These are phyloP conservation scores for Leccinum fallax DNA, from an alignment of 1,284 basidiomycete genomes.

Conservation along the genomic window DNA sequence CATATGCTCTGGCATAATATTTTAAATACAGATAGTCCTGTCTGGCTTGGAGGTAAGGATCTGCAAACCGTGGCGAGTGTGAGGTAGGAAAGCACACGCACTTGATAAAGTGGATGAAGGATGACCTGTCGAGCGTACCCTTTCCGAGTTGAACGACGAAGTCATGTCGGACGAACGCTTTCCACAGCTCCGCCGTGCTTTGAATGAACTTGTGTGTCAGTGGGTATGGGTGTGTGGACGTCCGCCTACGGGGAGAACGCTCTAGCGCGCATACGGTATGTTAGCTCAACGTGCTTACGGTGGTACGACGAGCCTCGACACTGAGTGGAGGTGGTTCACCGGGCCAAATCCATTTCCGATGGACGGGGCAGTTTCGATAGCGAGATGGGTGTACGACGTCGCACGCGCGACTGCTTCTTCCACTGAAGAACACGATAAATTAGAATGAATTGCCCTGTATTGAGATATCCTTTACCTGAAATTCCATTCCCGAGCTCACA, in stretches of 20 bases:
- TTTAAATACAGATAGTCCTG: slow-evolving; percentile 79
- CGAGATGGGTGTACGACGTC: slow-evolving; percentile 74
- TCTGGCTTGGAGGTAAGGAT: slow-evolving; percentile 38
- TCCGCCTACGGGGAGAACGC: slow-evolving; percentile 48
- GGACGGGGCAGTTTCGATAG: slow-evolving; percentile 70
- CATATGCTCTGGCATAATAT: slow-evolving; percentile 78
- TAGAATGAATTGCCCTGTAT: not conserved
- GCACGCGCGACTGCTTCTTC: slow-evolving; percentile 61
- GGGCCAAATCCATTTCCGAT: slow-evolving; percentile 86
- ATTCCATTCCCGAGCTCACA: slow-evolving; percentile 56
- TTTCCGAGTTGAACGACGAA: slow-evolving; percentile 78
- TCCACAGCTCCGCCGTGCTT: slow-evolving; percentile 62
- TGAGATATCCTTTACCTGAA: slow-evolving; percentile 42
- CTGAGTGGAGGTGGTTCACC: slow-evolving; percentile 81
- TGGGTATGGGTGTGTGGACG: slow-evolving; percentile 63
- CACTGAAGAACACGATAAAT: slow-evolving; percentile 40
- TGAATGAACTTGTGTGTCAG: slow-evolving; percentile 71
- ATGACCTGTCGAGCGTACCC: slow-evolving; percentile 65
- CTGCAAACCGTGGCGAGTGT: not conserved
- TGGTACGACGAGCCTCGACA: slow-evolving; percentile 54
- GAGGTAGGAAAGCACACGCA: slow-evolving; percentile 34
- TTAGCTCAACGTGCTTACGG: slow-evolving; percentile 46
- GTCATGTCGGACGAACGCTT: slow-evolving; percentile 78
- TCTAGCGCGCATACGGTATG: not conserved
- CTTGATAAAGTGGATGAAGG: slow-evolving; percentile 89